Conservation (phyloP, 2,329 filamentous ascomycete genomes). For the Tolypocladium pustulatum region DNA sequence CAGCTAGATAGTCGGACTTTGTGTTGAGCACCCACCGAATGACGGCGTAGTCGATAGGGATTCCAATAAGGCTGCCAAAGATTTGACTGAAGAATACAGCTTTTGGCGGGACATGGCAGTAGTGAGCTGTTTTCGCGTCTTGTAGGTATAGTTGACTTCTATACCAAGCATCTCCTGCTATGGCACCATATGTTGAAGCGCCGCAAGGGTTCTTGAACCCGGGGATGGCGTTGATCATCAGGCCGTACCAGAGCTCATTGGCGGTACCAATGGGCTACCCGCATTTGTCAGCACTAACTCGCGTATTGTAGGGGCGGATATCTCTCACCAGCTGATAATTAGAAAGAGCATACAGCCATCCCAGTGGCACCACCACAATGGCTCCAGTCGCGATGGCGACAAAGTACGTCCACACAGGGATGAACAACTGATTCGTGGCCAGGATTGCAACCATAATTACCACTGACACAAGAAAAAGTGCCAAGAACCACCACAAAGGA, state of each 20-base stretch:
- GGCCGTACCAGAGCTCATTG: slow-evolving; percentile 49
- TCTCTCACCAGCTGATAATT: slow-evolving; percentile 31
- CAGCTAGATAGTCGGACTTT: slow-evolving; percentile 44
- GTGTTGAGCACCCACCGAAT: slow-evolving; percentile 48
- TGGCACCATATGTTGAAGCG: slow-evolving; percentile 45
- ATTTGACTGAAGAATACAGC: slow-evolving; percentile 51
- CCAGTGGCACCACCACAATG: slow-evolving; percentile 44
- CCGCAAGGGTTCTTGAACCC: slow-evolving; percentile 46
- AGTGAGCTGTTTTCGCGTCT: slow-evolving; percentile 55
- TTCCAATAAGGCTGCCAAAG: slow-evolving; percentile 45
- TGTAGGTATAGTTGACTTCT: slow-evolving; percentile 47
- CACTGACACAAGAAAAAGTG: slow-evolving; percentile 35
- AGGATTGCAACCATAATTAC: slow-evolving; percentile 41
- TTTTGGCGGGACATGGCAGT: slow-evolving; percentile 50
- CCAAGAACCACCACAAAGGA: slow-evolving; percentile 46
- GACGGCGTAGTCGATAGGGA: slow-evolving; percentile 51
- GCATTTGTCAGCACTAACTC: background rate
- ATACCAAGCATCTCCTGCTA: slow-evolving; percentile 53
- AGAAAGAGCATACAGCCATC: slow-evolving; percentile 49
- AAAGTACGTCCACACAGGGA: slow-evolving; percentile 50
- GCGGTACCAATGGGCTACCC: slow-evolving; percentile 39
- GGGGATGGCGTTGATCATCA: slow-evolving; percentile 42
- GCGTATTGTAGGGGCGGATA: no score
- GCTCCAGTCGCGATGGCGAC: slow-evolving; percentile 45
- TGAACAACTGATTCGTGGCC: slow-evolving; percentile 40